Percentiles rank a stretch among this genome's conserved stretches.
Evolutionary conservation across 495 filamentous ascomycete genomes (phyloP).

Genomic region (Penicillium herquei): DNA sequence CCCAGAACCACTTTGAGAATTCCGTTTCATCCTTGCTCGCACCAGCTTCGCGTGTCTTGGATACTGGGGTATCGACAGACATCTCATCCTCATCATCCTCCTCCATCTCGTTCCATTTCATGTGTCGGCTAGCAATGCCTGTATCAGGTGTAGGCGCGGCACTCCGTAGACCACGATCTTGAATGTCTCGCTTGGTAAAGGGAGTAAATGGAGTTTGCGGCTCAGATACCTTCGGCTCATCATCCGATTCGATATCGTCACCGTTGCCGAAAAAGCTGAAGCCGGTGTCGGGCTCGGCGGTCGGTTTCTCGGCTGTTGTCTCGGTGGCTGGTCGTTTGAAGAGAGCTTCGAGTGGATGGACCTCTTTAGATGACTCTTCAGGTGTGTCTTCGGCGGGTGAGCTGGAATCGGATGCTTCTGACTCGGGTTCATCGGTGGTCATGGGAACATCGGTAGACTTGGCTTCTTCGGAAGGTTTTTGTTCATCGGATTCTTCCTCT

Average conservation of each 20-base stretch:
- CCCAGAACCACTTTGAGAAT: constrained; percentile 91
- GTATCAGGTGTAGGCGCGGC: constrained; percentile 96
- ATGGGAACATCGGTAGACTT: constrained; percentile 2
- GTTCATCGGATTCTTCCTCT: constrained; percentile 13
- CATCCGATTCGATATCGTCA: constrained; percentile 51
- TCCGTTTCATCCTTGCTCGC: constrained; percentile 53
- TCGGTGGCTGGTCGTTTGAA: constrained; percentile 69
- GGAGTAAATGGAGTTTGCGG: constrained; percentile 85
- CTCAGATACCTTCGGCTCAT: constrained; percentile 39
- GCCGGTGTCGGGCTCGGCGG: constrained; percentile 46
- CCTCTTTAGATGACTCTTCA: constrained; percentile 41
- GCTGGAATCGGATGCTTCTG: constrained; percentile 10
- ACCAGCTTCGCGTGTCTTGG: constrained; percentile 26
- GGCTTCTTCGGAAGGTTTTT: constrained; percentile 12
- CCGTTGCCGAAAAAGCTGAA: constrained; percentile 62
- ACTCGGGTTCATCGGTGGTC: constrained; percentile 5
- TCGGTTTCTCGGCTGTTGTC: constrained; percentile 31
- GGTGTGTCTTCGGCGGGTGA: constrained; percentile 8
- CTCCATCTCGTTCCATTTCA: constrained; percentile 34
- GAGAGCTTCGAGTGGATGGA: constrained; percentile 85
- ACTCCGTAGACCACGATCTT: constrained; percentile 68
- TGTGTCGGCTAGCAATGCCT: constrained; percentile 56
- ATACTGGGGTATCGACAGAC: constrained; percentile 28
- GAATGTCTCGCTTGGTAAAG: constrained; percentile 73
- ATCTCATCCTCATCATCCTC: constrained; percentile 32